Percentiles rank a stretch among this genome's conserved stretches.
Conservation (phyloP, 2,329 filamentous ascomycete species). For the Gaeumannomyces sp. region DNA sequence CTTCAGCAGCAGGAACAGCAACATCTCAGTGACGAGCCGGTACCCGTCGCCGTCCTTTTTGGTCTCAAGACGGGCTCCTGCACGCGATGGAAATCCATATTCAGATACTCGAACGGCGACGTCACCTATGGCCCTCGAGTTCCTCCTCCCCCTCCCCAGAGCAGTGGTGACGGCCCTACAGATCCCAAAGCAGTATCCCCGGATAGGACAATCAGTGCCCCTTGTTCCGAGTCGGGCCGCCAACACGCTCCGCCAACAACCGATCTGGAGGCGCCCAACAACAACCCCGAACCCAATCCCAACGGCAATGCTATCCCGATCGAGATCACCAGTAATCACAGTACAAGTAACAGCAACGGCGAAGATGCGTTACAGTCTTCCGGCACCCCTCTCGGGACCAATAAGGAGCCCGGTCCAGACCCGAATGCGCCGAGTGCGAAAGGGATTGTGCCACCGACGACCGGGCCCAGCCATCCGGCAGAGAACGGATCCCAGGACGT, state of each 20-base stretch:
- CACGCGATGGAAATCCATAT: constrained; percentile 2
- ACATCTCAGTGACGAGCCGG: not conserved
- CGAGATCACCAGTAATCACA: not conserved
- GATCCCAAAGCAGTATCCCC: not conserved
- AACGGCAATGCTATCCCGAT: not conserved
- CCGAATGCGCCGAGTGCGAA: not conserved
- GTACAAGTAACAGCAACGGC: not conserved
- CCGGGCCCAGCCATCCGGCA: not conserved
- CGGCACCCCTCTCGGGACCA: not conserved
- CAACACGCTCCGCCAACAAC: not conserved
- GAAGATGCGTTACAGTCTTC: not conserved
- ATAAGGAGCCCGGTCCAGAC: not conserved
- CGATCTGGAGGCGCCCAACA: not conserved
- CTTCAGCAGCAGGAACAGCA: not conserved
- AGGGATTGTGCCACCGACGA: not conserved
- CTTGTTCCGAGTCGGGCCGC: not conserved
- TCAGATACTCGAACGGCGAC: constrained; percentile 1
- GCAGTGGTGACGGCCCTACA: no score
- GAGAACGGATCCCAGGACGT: not conserved
- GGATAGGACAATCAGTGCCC: not conserved
- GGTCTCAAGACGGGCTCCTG: not conserved
- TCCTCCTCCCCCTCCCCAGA: not conserved
- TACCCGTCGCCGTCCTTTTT: not conserved
- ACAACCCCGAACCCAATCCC: not conserved
- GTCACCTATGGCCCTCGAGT: constrained; percentile 2